These are phyloP conservation scores for Trypanosoma grayi DNA, from an alignment of 208 protist genomes.

Conservation along the genomic window DNA sequence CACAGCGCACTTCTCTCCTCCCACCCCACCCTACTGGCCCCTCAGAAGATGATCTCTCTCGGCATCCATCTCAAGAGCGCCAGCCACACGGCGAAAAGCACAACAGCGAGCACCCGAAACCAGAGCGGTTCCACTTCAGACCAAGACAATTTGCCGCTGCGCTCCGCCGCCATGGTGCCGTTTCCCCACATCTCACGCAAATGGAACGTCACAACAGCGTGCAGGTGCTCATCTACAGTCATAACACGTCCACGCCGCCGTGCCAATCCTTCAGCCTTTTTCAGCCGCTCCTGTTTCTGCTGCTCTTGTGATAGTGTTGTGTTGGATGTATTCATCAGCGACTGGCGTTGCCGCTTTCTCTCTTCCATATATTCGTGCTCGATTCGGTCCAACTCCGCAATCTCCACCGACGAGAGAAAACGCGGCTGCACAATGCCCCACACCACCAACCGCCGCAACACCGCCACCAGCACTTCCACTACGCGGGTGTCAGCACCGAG, in stretches of 20 bases:
- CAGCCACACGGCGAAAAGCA: conserved; percentile 13
- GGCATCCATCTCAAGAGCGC: no score
- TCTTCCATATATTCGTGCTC: background rate
- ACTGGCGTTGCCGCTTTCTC: background rate
- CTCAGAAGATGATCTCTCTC: no score
- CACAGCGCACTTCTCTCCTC: no score
- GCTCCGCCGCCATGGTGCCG: background rate
- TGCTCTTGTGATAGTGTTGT: background rate
- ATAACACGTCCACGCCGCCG: background rate
- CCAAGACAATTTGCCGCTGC: background rate
- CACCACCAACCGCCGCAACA: conserved; percentile 15
- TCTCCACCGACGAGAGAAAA: conserved; percentile 18
- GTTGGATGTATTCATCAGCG: background rate
- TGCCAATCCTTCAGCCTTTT: background rate
- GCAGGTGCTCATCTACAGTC: conserved; percentile 9
- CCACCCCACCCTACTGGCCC: no score
- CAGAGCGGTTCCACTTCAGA: conserved; percentile 14
- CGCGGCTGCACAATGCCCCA: conserved; percentile 27
- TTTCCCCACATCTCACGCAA: conserved; percentile 21
- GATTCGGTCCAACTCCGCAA: conserved; percentile 7
- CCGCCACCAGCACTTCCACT: conserved; percentile 5
- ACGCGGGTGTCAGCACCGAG: conserved; percentile 1
- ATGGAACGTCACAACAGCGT: conserved; percentile 19
- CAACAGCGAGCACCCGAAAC: conserved; percentile 7
- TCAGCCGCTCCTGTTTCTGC: background rate